phyloP scores from a whole-genome alignment of 768 basidiomycete genomes.

The Boletus subparvulus region DNA sequence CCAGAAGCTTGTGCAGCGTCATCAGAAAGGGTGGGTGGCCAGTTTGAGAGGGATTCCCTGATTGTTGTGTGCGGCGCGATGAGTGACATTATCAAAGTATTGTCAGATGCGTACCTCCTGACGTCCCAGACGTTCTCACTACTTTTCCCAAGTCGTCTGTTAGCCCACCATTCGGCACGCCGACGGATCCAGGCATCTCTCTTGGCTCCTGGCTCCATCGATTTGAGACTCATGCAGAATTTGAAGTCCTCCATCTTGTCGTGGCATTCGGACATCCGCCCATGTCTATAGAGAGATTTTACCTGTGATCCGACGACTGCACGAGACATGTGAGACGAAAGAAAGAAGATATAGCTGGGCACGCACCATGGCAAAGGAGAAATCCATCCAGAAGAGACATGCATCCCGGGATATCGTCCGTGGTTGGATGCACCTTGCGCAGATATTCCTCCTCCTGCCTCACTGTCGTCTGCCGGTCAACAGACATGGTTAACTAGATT shows the following conservation, averaged over 20 bases:
- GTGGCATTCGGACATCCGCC: conserved; percentile 67
- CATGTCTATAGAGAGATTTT: conserved; percentile 84
- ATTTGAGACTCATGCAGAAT: conserved; percentile 86
- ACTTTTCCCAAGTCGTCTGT: conserved; percentile 67
- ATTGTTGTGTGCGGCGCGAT: not conserved
- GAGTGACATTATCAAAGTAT: not conserved
- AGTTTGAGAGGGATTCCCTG: conserved; percentile 27
- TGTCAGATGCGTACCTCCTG: conserved; percentile 61
- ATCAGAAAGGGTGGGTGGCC: conserved; percentile 29
- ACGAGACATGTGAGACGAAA: conserved; percentile 9
- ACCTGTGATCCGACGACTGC: conserved; percentile 79
- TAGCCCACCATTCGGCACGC: conserved; percentile 95
- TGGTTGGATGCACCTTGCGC: conserved; percentile 63
- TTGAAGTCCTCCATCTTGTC: conserved; percentile 90
- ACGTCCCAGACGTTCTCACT: conserved; percentile 96
- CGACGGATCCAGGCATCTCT: conserved; percentile 82
- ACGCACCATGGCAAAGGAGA: conserved; percentile 65
- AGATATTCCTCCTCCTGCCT: conserved; percentile 71
- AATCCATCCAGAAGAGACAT: conserved; percentile 73
- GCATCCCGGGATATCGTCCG: conserved; percentile 81
- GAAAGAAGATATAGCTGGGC: not conserved
- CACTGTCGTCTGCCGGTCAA: conserved; percentile 55
- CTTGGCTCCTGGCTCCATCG: conserved; percentile 71
- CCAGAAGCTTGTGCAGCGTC: conserved; percentile 18
- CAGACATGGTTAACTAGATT: conserved; percentile 23